phyloP scores from a whole-genome alignment of 176 grass and related monocot species.

The Triticum urartu region DNA sequence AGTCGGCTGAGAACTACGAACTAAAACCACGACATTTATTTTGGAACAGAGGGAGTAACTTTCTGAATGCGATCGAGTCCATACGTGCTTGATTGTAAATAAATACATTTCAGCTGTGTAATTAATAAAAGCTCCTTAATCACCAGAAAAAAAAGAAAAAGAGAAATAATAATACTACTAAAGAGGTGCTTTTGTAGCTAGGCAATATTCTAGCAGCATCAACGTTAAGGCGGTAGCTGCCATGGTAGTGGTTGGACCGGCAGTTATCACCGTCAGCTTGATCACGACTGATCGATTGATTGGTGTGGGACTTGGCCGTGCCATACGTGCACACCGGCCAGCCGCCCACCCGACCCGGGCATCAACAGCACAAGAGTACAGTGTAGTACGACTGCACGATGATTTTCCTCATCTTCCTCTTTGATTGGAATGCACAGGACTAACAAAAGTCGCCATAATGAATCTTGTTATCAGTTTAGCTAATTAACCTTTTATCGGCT shows the following conservation, averaged over 20 bases:
- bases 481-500: too few species aligned
- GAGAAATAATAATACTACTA: too few species aligned
- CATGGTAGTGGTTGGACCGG: conserved; percentile 10
- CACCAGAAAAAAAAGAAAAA: too few species aligned
- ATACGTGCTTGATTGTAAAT: too few species aligned
- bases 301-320: background rate
- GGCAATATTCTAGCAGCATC: background rate
- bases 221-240: background rate
- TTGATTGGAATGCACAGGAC: background rate
- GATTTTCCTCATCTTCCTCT: background rate
- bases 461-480: too few species aligned
- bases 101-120: too few species aligned
- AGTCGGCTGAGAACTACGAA: too few species aligned
- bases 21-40: too few species aligned
- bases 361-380: background rate
- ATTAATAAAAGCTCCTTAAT: too few species aligned
- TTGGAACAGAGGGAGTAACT: too few species aligned
- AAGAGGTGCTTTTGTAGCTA: background rate
- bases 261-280: background rate
- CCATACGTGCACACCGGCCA: background rate
- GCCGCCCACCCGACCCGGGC: background rate
- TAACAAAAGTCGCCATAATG: background rate
- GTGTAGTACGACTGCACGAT: too few species aligned
- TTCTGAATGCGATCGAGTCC: too few species aligned
- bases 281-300: background rate